phyloP scores from a whole-genome alignment of 2,329 filamentous ascomycete genomes.

The Podosphaera xanthii region DNA sequence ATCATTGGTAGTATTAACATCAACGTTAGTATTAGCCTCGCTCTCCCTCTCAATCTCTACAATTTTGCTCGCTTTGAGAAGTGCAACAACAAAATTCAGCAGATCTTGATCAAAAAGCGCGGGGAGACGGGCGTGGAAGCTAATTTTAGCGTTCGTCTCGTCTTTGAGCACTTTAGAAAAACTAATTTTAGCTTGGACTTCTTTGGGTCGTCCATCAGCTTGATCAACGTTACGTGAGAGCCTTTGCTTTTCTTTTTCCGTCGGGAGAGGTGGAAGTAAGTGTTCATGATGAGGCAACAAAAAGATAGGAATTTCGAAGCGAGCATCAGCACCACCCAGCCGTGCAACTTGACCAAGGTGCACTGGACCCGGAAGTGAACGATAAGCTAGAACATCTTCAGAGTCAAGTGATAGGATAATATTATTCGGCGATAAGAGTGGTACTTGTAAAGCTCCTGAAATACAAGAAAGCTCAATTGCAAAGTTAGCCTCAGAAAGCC shows the following conservation, averaged over 20 bases:
- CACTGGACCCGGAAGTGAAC: constrained; percentile 21
- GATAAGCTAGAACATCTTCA: constrained; percentile 26
- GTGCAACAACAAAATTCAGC: constrained; percentile 28
- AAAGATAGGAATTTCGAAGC: constrained; percentile 24
- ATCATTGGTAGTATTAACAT: constrained; percentile 8
- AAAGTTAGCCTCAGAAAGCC: constrained; percentile 29
- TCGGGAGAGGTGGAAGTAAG: constrained; percentile 22
- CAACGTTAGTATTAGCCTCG: background rate
- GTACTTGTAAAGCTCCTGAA: constrained; percentile 23
- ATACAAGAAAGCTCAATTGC: constrained; percentile 25
- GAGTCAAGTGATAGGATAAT: constrained; percentile 24
- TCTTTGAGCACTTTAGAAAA: constrained; percentile 22
- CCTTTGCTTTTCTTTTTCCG: constrained; percentile 14
- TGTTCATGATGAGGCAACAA: constrained; percentile 32
- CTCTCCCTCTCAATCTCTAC: constrained; percentile 20
- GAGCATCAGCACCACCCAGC: constrained; percentile 26
- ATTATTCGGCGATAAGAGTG: constrained; percentile 24
- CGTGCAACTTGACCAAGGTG: constrained; percentile 25
- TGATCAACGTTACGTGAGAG: constrained; percentile 19
- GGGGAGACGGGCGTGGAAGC: constrained; percentile 25
- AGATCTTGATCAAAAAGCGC: constrained; percentile 27
- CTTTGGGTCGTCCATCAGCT: constrained; percentile 22
- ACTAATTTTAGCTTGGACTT: constrained; percentile 19
- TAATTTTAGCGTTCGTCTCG: constrained; percentile 24
- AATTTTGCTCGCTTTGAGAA: constrained; percentile 33